These are phyloP conservation scores for Astragalus membranaceus DNA, from an alignment of 306 rosid species.

Conservation along the genomic window DNA sequence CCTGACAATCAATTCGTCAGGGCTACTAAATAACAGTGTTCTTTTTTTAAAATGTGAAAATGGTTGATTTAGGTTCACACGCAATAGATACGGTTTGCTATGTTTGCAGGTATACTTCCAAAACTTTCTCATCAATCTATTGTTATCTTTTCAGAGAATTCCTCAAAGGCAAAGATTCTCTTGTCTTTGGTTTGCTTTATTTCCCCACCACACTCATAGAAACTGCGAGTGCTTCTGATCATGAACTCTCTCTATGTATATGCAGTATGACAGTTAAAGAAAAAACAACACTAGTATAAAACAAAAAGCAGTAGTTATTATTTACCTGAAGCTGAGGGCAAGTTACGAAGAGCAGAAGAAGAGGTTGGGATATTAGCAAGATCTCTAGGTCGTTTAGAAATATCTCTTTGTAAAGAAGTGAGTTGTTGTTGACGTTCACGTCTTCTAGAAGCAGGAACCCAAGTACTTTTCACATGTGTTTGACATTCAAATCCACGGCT, in stretches of 20 bases:
- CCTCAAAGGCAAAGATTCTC: slow-evolving; percentile 24
- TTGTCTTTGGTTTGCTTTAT: not conserved
- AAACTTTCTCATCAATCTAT: slow-evolving; percentile 28
- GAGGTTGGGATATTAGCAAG: not conserved
- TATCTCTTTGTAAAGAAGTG: slow-evolving; percentile 36
- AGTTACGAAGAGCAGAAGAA: slow-evolving; percentile 41
- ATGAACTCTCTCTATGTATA: not conserved
- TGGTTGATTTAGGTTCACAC: slow-evolving; percentile 34
- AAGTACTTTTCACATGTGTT: slow-evolving; percentile 86
- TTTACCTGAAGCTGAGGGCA: slow-evolving; percentile 34
- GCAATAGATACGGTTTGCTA: slow-evolving; percentile 41
- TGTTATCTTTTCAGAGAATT: slow-evolving; percentile 33
- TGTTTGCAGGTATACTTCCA: slow-evolving; percentile 31
- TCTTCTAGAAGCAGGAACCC: slow-evolving; percentile 87
- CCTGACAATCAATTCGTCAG: slow-evolving; percentile 45
- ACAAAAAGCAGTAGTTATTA: not conserved
- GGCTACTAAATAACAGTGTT: slow-evolving; percentile 40
- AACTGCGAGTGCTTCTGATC: slow-evolving; percentile 23
- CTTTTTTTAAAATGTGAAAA: slow-evolving; percentile 18
- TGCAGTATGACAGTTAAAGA: not conserved
- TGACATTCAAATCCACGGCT: slow-evolving; percentile 85
- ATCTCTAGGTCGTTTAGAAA: not conserved
- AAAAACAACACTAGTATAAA: not conserved
- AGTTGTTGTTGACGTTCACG: slow-evolving; percentile 66
- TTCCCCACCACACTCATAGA: slow-evolving; percentile 14